phyloP scores from a whole-genome alignment of 768 basidiomycete genomes.

The Pholiota molesta region DNA sequence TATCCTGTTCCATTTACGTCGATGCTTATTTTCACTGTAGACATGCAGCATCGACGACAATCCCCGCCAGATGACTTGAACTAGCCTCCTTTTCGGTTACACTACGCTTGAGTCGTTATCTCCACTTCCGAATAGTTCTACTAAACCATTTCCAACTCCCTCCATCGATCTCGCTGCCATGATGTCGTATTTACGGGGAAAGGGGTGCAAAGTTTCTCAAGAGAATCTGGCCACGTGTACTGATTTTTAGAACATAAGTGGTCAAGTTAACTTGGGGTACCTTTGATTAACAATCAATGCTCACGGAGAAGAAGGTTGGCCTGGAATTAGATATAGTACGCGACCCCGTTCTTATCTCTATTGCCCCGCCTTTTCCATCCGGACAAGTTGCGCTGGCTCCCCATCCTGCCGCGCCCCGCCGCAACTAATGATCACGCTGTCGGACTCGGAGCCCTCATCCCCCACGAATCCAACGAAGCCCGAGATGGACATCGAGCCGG shows the following conservation, averaged over 20 bases:
- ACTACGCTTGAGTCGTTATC: background rate
- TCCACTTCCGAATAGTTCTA: background rate
- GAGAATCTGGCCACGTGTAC: conserved; percentile 10
- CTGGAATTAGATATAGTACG: conserved; percentile 7
- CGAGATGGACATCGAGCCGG: conserved; percentile 45
- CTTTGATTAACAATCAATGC: conserved; percentile 10
- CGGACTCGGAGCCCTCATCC: conserved; percentile 5
- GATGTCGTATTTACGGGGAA: conserved; percentile 5
- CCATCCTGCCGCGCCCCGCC: background rate
- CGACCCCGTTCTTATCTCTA: conserved; percentile 9
- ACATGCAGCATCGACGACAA: background rate
- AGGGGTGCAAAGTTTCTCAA: conserved; percentile 5
- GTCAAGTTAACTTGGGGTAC: conserved; percentile 3
- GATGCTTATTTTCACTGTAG: background rate
- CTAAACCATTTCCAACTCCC: background rate
- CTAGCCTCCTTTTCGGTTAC: background rate
- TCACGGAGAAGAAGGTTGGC: conserved; percentile 6
- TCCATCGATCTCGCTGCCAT: background rate
- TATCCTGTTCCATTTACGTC: background rate
- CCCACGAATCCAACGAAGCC: background rate
- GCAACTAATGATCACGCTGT: conserved; percentile 3
- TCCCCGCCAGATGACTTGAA: no score
- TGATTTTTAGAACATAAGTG: conserved; percentile 2
- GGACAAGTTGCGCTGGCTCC: conserved; percentile 1
- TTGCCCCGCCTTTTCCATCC: conserved; percentile 11